These are phyloP conservation scores for Macrocybe sp. DNA, from an alignment of 1,284 basidiomycete species.

Conservation along the genomic window DNA sequence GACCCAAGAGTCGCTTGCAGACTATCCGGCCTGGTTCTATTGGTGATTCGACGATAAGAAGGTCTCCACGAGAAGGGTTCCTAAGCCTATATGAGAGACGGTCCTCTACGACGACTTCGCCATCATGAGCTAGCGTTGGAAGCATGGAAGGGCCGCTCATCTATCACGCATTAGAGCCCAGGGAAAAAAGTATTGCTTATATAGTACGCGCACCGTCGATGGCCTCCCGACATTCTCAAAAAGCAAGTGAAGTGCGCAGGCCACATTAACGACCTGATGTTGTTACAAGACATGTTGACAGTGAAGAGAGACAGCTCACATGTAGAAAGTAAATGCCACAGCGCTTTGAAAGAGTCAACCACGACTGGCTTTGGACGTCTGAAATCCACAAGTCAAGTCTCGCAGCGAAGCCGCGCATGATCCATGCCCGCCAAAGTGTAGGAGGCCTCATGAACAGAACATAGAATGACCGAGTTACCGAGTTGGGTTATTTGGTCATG, in stretches of 20 bases:
- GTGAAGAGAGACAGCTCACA: neutral
- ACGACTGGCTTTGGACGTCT: too few relatives aligned
- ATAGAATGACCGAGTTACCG: neutral
- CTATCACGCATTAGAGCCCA: conserved; percentile 23
- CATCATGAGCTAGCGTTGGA: conserved; percentile 64
- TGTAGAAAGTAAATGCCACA: neutral
- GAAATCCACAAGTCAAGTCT: too few relatives aligned
- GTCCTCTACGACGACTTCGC: conserved; percentile 63
- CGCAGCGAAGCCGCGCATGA: neutral
- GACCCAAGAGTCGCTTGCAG: conserved; percentile 89
- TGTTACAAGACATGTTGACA: neutral
- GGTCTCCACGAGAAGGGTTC: conserved; percentile 69
- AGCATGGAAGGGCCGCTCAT: conserved; percentile 84
- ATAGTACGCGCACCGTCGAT: conserved; percentile 36
- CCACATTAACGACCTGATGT: conserved; percentile 46
- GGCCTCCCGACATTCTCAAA: conserved; percentile 53
- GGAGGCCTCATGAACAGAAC: neutral
- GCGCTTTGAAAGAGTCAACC: too few relatives aligned
- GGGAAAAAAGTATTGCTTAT: neutral
- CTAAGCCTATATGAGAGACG: conserved; percentile 51
- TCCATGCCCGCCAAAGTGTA: neutral
- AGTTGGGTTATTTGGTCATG: too few relatives aligned
- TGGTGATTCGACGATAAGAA: conserved; percentile 78
- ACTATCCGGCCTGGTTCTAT: conserved; percentile 65
- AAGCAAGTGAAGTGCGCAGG: conserved; percentile 53